Conservation (phyloP, 2,329 filamentous ascomycete species). For the Mycosphaerelloides madeirae region DNA sequence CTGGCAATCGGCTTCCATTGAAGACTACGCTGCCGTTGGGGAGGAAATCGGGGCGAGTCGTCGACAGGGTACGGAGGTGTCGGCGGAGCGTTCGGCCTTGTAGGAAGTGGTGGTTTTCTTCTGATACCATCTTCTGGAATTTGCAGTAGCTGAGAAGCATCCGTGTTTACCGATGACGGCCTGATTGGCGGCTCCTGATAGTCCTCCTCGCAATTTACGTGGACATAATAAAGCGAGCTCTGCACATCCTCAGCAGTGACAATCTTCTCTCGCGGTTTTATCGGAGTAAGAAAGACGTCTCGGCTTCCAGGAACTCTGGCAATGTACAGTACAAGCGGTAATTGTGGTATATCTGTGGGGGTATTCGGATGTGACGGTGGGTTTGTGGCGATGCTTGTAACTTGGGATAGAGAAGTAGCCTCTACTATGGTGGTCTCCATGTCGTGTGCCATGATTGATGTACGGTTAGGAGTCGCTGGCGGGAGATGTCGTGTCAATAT, state of each 20-base stretch:
- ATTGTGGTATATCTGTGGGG: conserved; percentile 62
- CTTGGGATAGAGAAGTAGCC: conserved; percentile 73
- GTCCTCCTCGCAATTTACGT: conserved; percentile 61
- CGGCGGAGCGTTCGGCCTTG: conserved; percentile 12
- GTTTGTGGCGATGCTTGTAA: conserved; percentile 77
- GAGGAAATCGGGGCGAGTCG: conserved; percentile 6
- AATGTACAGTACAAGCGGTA: conserved; percentile 81
- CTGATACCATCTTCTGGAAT: conserved; percentile 12
- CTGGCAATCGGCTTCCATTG: conserved; percentile 18
- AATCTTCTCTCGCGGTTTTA: conserved; percentile 83
- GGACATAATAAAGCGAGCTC: conserved; percentile 85
- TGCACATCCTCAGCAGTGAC: conserved; percentile 83
- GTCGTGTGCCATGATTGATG: conserved; percentile 25
- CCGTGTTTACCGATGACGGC: conserved; percentile 18
- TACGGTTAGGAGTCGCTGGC: too few species aligned
- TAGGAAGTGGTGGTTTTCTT: conserved; percentile 18
- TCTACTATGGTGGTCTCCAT: conserved; percentile 51
- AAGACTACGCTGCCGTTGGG: conserved; percentile 6
- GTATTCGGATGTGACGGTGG: conserved; percentile 81
- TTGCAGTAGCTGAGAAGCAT: conserved; percentile 19
- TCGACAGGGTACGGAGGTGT: conserved; percentile 19
- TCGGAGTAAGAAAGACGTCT: conserved; percentile 87
- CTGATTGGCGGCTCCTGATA: conserved; percentile 41
- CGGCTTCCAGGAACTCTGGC: conserved; percentile 85
- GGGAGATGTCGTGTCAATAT: background rate